Conservation (phyloP, 176 grass and related monocot genomes). For the Aegilops tauschii region DNA sequence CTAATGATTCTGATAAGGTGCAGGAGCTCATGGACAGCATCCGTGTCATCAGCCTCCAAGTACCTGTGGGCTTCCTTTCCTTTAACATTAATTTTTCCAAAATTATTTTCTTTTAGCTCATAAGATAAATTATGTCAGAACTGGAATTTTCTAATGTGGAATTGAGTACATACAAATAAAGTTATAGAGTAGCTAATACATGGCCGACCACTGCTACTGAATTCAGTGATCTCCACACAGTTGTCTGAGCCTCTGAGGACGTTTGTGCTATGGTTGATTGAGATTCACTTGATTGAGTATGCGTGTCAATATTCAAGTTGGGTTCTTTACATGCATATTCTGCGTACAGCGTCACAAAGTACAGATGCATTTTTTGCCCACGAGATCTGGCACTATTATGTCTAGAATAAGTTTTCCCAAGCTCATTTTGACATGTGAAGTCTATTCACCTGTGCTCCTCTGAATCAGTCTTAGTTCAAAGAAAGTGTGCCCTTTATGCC, state of each 20-base stretch:
- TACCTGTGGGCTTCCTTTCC: constrained; percentile 59
- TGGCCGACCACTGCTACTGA: not conserved
- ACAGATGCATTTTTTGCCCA: not conserved
- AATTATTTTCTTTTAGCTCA: not conserved
- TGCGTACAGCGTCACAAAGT: not conserved
- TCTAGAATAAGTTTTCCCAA: not conserved
- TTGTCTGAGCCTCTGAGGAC: not conserved
- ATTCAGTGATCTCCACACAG: not conserved
- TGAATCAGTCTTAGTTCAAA: not conserved
- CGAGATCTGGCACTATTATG: not conserved
- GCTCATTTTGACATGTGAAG: not conserved
- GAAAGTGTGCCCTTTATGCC: no score
- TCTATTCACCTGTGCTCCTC: not conserved
- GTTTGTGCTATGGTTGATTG: not conserved
- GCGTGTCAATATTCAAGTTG: not conserved
- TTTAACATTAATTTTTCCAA: not conserved
- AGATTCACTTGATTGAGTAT: constrained; percentile 8
- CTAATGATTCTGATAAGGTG: constrained; percentile 84
- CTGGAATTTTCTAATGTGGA: not conserved
- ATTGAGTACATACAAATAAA: no score
- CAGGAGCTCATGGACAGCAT: constrained; percentile 93
- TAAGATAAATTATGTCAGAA: constrained; percentile 8
- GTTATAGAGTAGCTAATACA: no score
- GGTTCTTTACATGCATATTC: not conserved
- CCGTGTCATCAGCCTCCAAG: constrained; percentile 73